Base-by-base conservation (phyloP, 768 basidiomycete genomes). In the Gloeophyllum trabeum region DNA sequence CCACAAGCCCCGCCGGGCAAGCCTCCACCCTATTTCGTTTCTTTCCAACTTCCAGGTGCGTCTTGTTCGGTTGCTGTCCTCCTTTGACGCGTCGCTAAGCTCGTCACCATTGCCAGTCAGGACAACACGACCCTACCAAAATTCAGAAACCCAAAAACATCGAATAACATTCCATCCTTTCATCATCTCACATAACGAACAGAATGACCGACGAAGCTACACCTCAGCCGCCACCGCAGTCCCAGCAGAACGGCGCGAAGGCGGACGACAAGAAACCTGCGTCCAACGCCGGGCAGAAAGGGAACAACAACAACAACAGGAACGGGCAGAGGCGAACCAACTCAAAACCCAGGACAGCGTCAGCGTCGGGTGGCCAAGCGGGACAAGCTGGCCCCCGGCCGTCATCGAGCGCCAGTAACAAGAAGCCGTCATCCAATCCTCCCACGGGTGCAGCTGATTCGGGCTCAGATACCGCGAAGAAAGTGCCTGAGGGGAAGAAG, bases 1-100 rank as follows among this genome's bases (percentile, higher is more conserved):
- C 70, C 84, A 87, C 83, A 78, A 68, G 85, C 85, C 85, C 85
- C 67, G 71, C 85, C 83, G 82, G 85, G 85, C 83, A 86, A 83
- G 75, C 75, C 79, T 62, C 70, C 64, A 69, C 71, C 48, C 48
- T 45, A 47, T 43, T 49, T 40, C 44, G 35, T 51, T 52, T 61
- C 59, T 43, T 12, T 65, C 64, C 70, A 65, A 64, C 53, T 51
- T 51, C 62, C 61, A 69, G 67, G 75, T 77, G 34, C 35, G 58
- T 59, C 37, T 35, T 41, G n/a, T 44, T 30, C 32, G 44, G 24
- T 14, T 16, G n/a, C 42, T 35, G 14, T 24, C 28, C 40, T 21
- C 32, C 39, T 13, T 43, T 21, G 24, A 46, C 40, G 40, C 46
- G 35, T 50, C 41, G 42, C 43, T 51, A 42, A 52, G 43, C 49